Evolutionary conservation across 805 yeast genomes (phyloP).

Genomic region (Wickerhamomyces xylosicus): DNA sequence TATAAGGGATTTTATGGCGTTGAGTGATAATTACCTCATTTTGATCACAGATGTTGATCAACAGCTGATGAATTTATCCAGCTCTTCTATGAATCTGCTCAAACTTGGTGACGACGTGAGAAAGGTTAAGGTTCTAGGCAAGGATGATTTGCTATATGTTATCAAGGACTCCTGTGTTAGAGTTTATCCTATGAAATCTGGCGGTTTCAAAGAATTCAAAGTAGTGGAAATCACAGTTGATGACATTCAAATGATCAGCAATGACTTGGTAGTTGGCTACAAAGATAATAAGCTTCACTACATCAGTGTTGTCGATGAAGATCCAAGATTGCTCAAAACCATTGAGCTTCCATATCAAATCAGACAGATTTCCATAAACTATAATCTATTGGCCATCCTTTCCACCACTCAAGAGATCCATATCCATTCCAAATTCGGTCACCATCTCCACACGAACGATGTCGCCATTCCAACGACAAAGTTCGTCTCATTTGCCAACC

Average conservation of each 20-base stretch:
- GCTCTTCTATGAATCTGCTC: conserved; percentile 6
- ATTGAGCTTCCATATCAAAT: background rate
- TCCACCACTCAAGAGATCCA: background rate
- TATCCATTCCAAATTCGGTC: background rate
- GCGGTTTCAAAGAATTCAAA: background rate
- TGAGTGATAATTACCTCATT: conserved; percentile 9
- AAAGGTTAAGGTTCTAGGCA: conserved; percentile 1
- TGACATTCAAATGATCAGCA: background rate
- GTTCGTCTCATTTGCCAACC: background rate
- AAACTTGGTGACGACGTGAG: conserved; percentile 4
- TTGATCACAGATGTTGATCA: conserved; percentile 9
- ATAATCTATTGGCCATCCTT: background rate
- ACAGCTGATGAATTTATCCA: conserved; percentile 11
- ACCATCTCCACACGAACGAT: background rate
- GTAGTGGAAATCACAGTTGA: background rate
- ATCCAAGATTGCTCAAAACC: background rate
- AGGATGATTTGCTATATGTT: conserved; percentile 1
- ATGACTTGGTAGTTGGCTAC: background rate
- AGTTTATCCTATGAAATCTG: background rate
- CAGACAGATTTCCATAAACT: background rate
- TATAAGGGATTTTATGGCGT: conserved; percentile 12
- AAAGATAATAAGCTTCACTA: background rate
- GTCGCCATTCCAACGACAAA: background rate
- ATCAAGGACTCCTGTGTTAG: background rate
- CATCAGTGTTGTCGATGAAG: too few species aligned